Evolutionary conservation across 495 filamentous ascomycete species (phyloP).

Genomic region (Pseudotulostoma volvatum): DNA sequence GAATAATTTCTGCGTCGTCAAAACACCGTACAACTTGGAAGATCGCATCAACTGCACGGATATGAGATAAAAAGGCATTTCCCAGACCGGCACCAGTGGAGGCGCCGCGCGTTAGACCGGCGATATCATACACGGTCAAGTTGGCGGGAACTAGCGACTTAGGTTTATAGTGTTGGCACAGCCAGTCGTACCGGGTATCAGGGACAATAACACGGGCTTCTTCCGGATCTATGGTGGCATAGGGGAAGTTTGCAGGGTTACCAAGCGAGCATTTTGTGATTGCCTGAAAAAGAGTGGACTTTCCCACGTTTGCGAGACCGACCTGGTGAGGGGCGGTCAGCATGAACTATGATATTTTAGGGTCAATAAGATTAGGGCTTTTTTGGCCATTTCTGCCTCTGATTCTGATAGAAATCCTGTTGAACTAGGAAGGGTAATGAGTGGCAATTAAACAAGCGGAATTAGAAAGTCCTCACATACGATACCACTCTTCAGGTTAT

Average conservation of each 20-base stretch:
- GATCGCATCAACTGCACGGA: constrained; percentile 97
- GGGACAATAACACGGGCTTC: constrained; percentile 96
- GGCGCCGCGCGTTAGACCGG: constrained; percentile 87
- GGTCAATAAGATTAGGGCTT: no score
- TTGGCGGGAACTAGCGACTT: constrained; percentile 93
- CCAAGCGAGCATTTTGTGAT: constrained; percentile 96
- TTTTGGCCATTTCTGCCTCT: no score
- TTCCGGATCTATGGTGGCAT: constrained; percentile 97
- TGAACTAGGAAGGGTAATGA: no score
- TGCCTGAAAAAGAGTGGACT: constrained; percentile 98
- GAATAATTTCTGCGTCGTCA: constrained; percentile 98
- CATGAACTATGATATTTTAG: neutral
- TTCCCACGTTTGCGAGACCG: constrained; percentile 97
- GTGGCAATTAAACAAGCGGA: no score
- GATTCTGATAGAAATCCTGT: no score
- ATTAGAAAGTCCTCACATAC: constrained; percentile 48
- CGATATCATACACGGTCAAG: constrained; percentile 98
- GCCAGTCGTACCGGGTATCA: constrained; percentile 90
- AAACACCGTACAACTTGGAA: constrained; percentile 99
- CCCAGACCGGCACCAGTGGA: constrained; percentile 96
- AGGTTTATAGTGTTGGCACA: constrained; percentile 89
- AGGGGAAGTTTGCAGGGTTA: constrained; percentile 99
- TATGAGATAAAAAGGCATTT: constrained; percentile 97
- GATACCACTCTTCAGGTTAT: constrained; percentile 99
- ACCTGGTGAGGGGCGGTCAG: constrained; percentile 40